Percentiles rank a stretch among this genome's conserved stretches.
phyloP scores from a whole-genome alignment of 495 filamentous ascomycete species.

The Sphaerosporella brunnea region DNA sequence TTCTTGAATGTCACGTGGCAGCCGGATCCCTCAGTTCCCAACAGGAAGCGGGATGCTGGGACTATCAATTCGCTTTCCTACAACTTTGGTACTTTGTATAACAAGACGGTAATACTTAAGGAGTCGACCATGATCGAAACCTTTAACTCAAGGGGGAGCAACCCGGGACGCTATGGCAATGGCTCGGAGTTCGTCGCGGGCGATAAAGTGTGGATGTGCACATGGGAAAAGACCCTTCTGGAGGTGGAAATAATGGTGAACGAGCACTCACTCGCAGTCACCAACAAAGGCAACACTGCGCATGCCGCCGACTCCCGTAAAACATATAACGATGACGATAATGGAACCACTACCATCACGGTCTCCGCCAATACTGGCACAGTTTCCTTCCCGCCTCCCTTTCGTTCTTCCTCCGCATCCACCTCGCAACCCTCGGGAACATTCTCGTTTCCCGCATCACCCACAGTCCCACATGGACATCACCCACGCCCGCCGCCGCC shows the following conservation, averaged over 20 bases:
- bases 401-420: neutral
- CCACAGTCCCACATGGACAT: neutral
- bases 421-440: no score
- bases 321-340: neutral
- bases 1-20: slow-evolving; percentile 11
- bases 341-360: neutral
- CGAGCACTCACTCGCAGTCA: slow-evolving; percentile 6
- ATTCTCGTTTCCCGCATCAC: neutral
- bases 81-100: slow-evolving; percentile 16
- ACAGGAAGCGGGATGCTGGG: neutral
- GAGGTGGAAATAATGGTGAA: slow-evolving; percentile 18
- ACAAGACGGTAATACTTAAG: slow-evolving; percentile 20
- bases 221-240: slow-evolving; percentile 23
- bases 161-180: slow-evolving; percentile 7
- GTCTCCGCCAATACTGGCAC: neutral
- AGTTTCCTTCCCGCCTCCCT: neutral
- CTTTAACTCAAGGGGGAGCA: slow-evolving; percentile 3
- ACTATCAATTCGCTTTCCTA: slow-evolving; percentile 7
- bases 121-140: slow-evolving; percentile 9
- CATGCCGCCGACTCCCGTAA: no score
- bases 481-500: neutral
- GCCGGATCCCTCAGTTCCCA: neutral
- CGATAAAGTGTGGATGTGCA: slow-evolving; percentile 23
- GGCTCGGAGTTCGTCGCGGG: slow-evolving; percentile 6
- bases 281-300: neutral